Evolutionary conservation across 352 stramenopile species (phyloP), one percentile per base, ranked within the genome.

Genomic region (Globisporangium rhizosaccharum): DNA sequence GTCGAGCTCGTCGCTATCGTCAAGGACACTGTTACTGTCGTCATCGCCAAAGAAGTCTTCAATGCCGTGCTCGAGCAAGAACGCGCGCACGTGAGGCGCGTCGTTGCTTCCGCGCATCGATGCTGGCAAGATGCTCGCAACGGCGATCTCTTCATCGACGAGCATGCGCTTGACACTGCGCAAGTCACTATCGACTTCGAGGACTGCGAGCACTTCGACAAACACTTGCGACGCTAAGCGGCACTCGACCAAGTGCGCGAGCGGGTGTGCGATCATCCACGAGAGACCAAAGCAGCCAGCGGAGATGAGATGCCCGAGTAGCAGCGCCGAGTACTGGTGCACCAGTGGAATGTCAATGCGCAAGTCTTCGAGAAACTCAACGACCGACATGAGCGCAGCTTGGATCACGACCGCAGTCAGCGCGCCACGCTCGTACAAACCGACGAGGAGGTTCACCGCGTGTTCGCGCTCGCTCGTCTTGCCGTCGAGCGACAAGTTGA

Each of bases 351-450:
- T 84, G 61, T 96, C 86, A 52, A 96, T 96, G 52, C 77, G 79
- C 57, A 96, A 74, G 41, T 96, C 86, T 56, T 94, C 86, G 7
- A 96, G 66, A 52, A 93, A 92, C 63, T 94, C 83, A 61, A 88
- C 82, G 18, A 79, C 82, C 20, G 77, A 83, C 25, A 86, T 58
- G 5, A 96, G 55, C 7, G 79, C 84, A 26, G 70, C 50, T 55
- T 96, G 82, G 15, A 96, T 90, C 23, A 73, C 82, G 36, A 82
- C 85, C 0, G 84, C 82, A 44, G 87, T 78, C 9, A 96, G 59
- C 20, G 63, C 77, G 20, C 73, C 71, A 36, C 73, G 62, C 51
- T 90, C 81, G 60, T 94, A 96, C 9, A 96, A 54, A 9, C 76
- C 75, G 12, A 88, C 82, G 36, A 96, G 72, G 49, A 96, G 53